Conservation (phyloP, 2,329 filamentous ascomycete genomes). For the Arthrobotrys iridis region DNA sequence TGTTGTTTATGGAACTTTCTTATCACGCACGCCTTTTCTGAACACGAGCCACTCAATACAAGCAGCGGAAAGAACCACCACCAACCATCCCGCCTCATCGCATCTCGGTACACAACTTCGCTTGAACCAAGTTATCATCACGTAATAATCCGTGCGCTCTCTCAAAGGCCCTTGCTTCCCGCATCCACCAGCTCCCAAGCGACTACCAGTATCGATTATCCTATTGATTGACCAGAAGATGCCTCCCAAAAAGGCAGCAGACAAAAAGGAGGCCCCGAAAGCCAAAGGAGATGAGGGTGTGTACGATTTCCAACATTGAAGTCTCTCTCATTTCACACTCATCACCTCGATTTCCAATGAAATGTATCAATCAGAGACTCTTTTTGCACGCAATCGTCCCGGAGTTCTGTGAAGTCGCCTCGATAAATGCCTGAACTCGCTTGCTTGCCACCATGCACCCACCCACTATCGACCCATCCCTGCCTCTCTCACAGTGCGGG, state of each 20-base stretch:
- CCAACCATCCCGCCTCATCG: constrained; percentile 20
- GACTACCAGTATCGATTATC: neutral
- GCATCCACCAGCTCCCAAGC: constrained; percentile 12
- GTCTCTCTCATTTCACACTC: neutral
- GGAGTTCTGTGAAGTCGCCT: neutral
- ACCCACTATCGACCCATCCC: constrained; percentile 37
- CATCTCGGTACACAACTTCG: neutral
- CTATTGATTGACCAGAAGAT: constrained; percentile 24
- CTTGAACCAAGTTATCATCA: constrained; percentile 29
- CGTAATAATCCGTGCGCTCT: constrained; percentile 49
- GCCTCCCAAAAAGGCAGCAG: constrained; percentile 46
- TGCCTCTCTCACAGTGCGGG: constrained; percentile 43
- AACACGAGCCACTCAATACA: no score
- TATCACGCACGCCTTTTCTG: no score
- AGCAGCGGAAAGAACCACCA: neutral
- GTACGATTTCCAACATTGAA: constrained; percentile 21
- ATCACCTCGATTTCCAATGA: neutral
- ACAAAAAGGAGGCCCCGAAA: constrained; percentile 52
- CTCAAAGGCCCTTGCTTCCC: constrained; percentile 31
- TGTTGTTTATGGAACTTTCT: no score
- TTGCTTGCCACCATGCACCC: constrained; percentile 39
- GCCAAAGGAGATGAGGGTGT: constrained; percentile 50
- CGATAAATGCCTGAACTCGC: constrained; percentile 44
- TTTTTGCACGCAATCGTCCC: constrained; percentile 12
- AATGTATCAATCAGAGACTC: constrained; percentile 12